Conservation (phyloP, 2,329 filamentous ascomycete genomes). For the Ascochyta fabae region DNA sequence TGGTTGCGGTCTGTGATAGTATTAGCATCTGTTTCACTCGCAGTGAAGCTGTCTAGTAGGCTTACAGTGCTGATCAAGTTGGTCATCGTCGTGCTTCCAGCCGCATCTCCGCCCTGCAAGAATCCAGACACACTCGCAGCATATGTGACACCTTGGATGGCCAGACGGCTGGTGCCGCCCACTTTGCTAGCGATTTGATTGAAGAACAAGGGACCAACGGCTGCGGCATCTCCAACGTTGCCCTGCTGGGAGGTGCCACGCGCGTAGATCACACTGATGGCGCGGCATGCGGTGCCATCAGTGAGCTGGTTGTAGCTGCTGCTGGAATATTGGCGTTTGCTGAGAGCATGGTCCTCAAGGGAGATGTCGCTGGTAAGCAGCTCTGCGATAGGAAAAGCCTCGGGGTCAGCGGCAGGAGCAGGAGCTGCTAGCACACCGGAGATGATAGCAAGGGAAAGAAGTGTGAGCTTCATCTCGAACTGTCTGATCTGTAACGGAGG, state of each 20-base stretch:
- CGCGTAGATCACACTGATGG: slow-evolving; percentile 61
- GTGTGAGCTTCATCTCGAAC: slow-evolving; percentile 19
- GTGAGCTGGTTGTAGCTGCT: slow-evolving; percentile 33
- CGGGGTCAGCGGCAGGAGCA: slow-evolving; percentile 7
- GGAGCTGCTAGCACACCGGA: slow-evolving; percentile 16
- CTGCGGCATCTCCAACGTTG: slow-evolving; percentile 57
- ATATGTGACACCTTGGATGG: slow-evolving; percentile 63
- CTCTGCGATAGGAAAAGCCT: slow-evolving; percentile 22
- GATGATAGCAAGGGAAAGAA: slow-evolving; percentile 17
- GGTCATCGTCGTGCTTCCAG: slow-evolving; percentile 53
- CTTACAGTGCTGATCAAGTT: slow-evolving; percentile 41
- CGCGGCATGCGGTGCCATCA: slow-evolving; percentile 45
- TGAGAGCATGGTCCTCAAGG: slow-evolving; percentile 17
- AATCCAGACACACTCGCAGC: slow-evolving; percentile 53
- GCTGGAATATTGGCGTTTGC: slow-evolving; percentile 27
- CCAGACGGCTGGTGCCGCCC: slow-evolving; percentile 51
- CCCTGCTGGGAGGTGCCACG: slow-evolving; percentile 61
- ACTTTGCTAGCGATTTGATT: slow-evolving; percentile 51
- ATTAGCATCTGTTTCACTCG: neutral
- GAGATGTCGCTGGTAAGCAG: slow-evolving; percentile 12
- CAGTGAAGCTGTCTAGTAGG: neutral
- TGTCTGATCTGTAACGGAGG: neutral
- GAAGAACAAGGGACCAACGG: slow-evolving; percentile 57
- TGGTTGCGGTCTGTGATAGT: slow-evolving; percentile 12
- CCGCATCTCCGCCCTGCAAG: slow-evolving; percentile 53